Conservation (phyloP, 306 rosid species). For the Ammopiptanthus mongolicus region DNA sequence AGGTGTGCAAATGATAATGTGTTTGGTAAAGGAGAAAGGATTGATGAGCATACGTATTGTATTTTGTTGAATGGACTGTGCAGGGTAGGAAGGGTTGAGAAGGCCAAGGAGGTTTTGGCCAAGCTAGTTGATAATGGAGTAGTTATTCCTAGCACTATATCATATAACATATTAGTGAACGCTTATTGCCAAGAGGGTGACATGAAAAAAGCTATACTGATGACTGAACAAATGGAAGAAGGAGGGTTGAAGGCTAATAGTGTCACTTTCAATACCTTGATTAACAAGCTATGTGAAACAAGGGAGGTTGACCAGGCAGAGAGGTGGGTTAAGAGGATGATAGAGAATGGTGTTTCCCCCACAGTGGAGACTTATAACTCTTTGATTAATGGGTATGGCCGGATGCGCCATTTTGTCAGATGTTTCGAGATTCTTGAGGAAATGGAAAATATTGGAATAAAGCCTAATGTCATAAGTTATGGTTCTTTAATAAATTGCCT, state of each 20-base stretch:
- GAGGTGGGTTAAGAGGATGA: conserved; percentile 69
- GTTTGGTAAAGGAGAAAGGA: conserved; percentile 22
- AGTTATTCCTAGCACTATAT: conserved; percentile 42
- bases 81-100: conserved; percentile 54
- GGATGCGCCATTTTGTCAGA: conserved; percentile 32
- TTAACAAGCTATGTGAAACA: conserved; percentile 51
- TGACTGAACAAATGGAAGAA: conserved; percentile 47
- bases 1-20: conserved; percentile 32
- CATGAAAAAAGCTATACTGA: conserved; percentile 37
- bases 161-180: conserved; percentile 53
- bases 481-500: conserved; percentile 68
- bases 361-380: conserved; percentile 52
- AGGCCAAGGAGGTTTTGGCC: conserved; percentile 54
- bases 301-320: conserved; percentile 61
- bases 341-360: conserved; percentile 50
- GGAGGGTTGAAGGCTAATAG: conserved; percentile 47
- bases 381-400: conserved; percentile 65
- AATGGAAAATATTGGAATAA: conserved; percentile 62
- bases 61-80: conserved; percentile 62
- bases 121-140: conserved; percentile 45
- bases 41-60: conserved; percentile 43
- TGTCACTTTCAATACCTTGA: conserved; percentile 61
- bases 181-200: conserved; percentile 65
- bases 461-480: conserved; percentile 70
- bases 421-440: conserved; percentile 72